phyloP scores from a whole-genome alignment of 164 flowering plant species.

The Berberis thunbergii region DNA sequence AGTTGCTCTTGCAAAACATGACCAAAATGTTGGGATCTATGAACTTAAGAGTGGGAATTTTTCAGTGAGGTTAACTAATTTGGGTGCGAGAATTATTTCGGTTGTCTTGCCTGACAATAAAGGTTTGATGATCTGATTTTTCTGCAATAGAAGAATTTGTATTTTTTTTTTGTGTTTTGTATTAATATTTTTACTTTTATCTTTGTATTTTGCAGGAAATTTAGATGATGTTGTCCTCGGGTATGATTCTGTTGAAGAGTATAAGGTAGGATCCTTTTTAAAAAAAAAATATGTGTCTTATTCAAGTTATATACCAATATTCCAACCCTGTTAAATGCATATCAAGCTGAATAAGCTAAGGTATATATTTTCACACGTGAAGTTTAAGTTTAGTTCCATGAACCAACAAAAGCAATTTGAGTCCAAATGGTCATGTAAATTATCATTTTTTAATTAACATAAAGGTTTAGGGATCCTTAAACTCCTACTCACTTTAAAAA shows the following conservation, averaged over 20 bases:
- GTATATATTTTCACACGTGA: too few species aligned
- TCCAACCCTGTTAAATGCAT: not conserved
- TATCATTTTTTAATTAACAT: too few species aligned
- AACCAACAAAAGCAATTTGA: too few species aligned
- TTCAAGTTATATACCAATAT: too few species aligned
- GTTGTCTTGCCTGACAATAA: conserved; percentile 57
- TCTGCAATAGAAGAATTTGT: not conserved
- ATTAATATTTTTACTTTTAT: not conserved
- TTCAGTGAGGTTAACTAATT: conserved; percentile 56
- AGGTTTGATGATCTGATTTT: conserved; percentile 25
- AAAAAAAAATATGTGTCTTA: not conserved
- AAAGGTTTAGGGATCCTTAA: too few species aligned
- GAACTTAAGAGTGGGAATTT: conserved; percentile 55
- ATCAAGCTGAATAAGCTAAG: too few species aligned
- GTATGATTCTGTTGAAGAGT: not conserved
- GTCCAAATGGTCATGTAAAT: too few species aligned
- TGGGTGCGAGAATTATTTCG: conserved; percentile 68
- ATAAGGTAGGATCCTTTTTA: not conserved
- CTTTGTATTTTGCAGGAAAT: not conserved
- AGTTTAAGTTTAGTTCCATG: too few species aligned
- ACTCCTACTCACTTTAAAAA: too few species aligned
- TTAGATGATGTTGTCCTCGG: not conserved
- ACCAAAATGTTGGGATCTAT: conserved; percentile 22
- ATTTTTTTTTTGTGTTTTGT: not conserved
- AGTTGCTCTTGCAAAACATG: conserved; percentile 4